Percentiles rank a stretch among this genome's conserved stretches.
These are phyloP conservation scores for Ophiocordyceps sinensis DNA, from an alignment of 2,329 filamentous ascomycete genomes.

Conservation along the genomic window DNA sequence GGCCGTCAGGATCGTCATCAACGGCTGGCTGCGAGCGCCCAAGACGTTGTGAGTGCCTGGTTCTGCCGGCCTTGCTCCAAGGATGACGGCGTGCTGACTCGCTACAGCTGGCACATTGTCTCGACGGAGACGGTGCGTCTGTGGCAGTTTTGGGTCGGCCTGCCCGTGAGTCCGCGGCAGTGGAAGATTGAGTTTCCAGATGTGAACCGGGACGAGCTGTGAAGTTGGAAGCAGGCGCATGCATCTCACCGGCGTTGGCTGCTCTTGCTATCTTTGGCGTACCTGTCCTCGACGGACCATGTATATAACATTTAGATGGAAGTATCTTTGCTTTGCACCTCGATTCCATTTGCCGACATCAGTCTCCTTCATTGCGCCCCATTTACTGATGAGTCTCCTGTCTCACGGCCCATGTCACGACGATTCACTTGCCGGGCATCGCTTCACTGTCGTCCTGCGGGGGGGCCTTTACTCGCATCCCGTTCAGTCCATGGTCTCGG, in stretches of 20 bases:
- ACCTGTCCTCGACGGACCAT: neutral
- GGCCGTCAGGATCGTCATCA: slow-evolving; percentile 51
- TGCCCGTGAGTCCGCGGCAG: slow-evolving; percentile 32
- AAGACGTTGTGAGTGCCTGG: slow-evolving; percentile 47
- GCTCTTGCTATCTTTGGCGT: no score
- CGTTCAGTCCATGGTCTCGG: no score
- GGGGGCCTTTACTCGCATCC: no score
- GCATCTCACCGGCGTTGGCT: neutral
- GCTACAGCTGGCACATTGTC: slow-evolving; percentile 26
- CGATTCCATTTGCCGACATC: no score
- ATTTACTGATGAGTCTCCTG: no score
- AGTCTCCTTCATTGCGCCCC: no score
- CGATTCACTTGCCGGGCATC: no score
- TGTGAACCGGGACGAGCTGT: slow-evolving; percentile 33
- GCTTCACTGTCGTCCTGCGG: no score
- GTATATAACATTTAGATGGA: neutral
- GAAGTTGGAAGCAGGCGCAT: slow-evolving; percentile 1
- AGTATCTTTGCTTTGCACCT: no score
- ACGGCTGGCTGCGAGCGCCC: slow-evolving; percentile 57
- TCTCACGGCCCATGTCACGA: no score
- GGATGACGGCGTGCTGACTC: neutral
- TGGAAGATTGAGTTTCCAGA: slow-evolving; percentile 31
- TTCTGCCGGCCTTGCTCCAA: neutral
- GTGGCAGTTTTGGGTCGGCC: slow-evolving; percentile 36
- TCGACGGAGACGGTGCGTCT: slow-evolving; percentile 28